Conservation (phyloP, 2,329 filamentous ascomycete genomes). For the Paraconiothyrium brasiliense region DNA sequence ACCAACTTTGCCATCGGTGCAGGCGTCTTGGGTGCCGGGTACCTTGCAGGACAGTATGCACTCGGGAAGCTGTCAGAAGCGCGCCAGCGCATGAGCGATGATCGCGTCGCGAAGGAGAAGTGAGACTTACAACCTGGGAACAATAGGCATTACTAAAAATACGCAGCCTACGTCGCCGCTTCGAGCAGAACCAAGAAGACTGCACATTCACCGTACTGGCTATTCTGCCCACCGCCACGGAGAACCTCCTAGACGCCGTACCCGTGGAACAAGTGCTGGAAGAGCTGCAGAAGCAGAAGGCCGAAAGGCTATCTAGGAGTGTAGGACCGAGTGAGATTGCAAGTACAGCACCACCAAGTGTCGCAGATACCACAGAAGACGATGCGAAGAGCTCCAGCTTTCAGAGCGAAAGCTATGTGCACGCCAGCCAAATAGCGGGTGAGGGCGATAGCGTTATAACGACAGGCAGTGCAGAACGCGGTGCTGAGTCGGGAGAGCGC, state of each 20-base stretch:
- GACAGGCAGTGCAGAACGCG: slow-evolving; percentile 50
- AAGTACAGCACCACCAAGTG: slow-evolving; percentile 70
- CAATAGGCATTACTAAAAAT: slow-evolving; percentile 8
- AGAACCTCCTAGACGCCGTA: slow-evolving; percentile 86
- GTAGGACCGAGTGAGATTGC: slow-evolving; percentile 65
- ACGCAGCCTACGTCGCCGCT: slow-evolving; percentile 85
- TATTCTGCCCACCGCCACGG: slow-evolving; percentile 87
- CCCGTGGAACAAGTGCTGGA: slow-evolving; percentile 93
- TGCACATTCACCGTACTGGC: slow-evolving; percentile 98
- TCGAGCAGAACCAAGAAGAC: slow-evolving; percentile 98
- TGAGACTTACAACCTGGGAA: slow-evolving; percentile 55
- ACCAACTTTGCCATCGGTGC: slow-evolving; percentile 88
- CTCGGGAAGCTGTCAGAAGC: slow-evolving; percentile 90
- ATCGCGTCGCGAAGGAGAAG: slow-evolving; percentile 97
- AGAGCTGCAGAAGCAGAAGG: slow-evolving; percentile 93
- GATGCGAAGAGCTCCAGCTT: slow-evolving; percentile 80
- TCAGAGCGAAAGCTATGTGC: slow-evolving; percentile 83
- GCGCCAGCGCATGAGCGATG: slow-evolving; percentile 94
- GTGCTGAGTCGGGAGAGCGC: slow-evolving; percentile 58
- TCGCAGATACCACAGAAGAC: slow-evolving; percentile 72
- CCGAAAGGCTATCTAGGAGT: slow-evolving; percentile 71
- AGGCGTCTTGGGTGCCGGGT: slow-evolving; percentile 87
- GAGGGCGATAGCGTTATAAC: slow-evolving; percentile 54
- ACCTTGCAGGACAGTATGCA: slow-evolving; percentile 92
- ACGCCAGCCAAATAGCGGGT: slow-evolving; percentile 76